These are phyloP conservation scores for Paramyrothecium sp. DNA, from an alignment of 2,329 filamentous ascomycete genomes.

Conservation along the genomic window DNA sequence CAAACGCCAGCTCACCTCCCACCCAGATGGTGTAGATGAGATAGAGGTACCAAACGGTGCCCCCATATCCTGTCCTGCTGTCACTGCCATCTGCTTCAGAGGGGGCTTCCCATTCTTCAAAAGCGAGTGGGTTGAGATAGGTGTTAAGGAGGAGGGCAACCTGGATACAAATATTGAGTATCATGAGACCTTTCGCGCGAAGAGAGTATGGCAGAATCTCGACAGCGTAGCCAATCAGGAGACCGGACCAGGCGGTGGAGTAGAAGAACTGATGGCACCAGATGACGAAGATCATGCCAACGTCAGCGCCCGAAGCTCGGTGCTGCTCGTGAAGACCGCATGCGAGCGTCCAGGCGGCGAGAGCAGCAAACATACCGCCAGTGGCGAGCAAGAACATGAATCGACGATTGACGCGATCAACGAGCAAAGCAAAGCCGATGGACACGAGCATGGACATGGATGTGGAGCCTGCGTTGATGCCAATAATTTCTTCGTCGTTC, in stretches of 20 bases:
- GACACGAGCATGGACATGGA: constrained; percentile 4
- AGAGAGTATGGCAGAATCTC: constrained; percentile 24
- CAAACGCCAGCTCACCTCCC: constrained; percentile 12
- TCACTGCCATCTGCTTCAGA: neutral
- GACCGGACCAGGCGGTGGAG: constrained; percentile 21
- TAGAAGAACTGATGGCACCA: constrained; percentile 12
- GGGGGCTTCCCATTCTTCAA: neutral
- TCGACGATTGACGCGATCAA: constrained; percentile 1
- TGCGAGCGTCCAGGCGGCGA: neutral
- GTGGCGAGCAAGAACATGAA: constrained; percentile 2
- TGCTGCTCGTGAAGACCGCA: constrained; percentile 1
- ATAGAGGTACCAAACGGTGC: neutral
- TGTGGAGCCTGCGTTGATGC: constrained; percentile 28
- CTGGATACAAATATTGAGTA: constrained; percentile 6
- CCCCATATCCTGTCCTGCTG: neutral
- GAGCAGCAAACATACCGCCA: neutral
- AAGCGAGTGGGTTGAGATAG: constrained; percentile 1
- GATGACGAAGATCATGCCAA: constrained; percentile 2
- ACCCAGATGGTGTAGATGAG: constrained; percentile 4
- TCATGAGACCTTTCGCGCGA: constrained; percentile 20
- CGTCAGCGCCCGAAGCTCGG: neutral
- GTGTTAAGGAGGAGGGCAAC: constrained; percentile 1
- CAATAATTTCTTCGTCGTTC: constrained; percentile 52
- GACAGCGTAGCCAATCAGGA: constrained; percentile 19
- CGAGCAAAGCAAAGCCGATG: constrained; percentile 1